Evolutionary conservation across 2,329 filamentous ascomycete genomes (phyloP), one percentile per base, ranked within the genome.

Genomic region (Curvularia lunata): DNA sequence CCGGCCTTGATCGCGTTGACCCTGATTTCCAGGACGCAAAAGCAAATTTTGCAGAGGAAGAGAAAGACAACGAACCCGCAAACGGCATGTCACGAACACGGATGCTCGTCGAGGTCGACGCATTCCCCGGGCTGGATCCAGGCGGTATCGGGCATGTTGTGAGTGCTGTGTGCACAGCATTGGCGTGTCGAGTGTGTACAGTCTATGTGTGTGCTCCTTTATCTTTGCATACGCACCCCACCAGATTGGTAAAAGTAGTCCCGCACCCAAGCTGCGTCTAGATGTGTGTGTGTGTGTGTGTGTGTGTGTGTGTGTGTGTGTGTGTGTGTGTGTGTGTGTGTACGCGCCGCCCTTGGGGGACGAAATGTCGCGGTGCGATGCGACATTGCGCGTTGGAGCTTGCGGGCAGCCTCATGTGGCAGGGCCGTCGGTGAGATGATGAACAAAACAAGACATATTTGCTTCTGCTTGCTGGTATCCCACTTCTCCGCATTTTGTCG

Each of bases 401-500:
- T 13, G 21, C 40, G 16, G 13, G 13, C 40, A 42, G 40, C 40
- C 21, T 25, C 40, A 16, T 16, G 12, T 19, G 19, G 12, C 12
- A 6, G 16, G 40, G 40, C 40, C 6, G 25, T 30, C 18, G 25
- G 27, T 21, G 43, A 19, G 18, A 21, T 51, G 48, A 43, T 55
- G 55, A 58, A 49, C 43, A 37, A 40, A 37, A 37, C 34, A 37
- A 18, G 2, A 7, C 34, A 18, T 34, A 40, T 49, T 59, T 66
- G 62, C 58, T 46, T 46, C 27, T 46, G 18, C 53, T 63, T 49
- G 21, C 55, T 56, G 58, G 43, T 32, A 61, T 64, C 67, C 67
- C 59, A 58, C 67, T 72, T 74, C 72, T 75, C 72, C 72, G 71
- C 72, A 75, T 69, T 74, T 70, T 58, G 65, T 67, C 59, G 64